Percentiles rank a stretch among this genome's conserved stretches.
These are phyloP conservation scores for Camellia oleifera DNA, from an alignment of 179 eudicot genomes.

Conservation along the genomic window DNA sequence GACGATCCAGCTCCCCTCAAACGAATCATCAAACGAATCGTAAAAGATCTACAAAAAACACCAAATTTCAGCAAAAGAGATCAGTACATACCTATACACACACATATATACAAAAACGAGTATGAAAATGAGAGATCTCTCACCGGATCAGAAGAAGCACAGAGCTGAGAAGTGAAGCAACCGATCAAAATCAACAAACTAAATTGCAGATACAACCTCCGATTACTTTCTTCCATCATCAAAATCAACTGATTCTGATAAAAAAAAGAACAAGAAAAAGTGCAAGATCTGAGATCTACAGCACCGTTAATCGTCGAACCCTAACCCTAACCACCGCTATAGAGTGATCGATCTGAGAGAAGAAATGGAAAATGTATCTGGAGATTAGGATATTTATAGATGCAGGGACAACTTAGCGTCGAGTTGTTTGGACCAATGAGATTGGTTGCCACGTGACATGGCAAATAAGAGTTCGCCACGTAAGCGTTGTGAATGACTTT, in stretches of 20 bases:
- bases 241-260: neutral
- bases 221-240: constrained; percentile 42
- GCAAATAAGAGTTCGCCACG: constrained; percentile 34
- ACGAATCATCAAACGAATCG: constrained; percentile 77
- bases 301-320: neutral
- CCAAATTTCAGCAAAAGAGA: neutral
- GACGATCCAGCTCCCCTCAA: constrained; percentile 77
- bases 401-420: neutral
- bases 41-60: constrained; percentile 47
- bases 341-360: neutral
- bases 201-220: constrained; percentile 31
- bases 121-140: neutral
- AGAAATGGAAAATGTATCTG: neutral
- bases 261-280: neutral
- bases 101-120: constrained; percentile 13
- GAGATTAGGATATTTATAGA: constrained; percentile 10
- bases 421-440: constrained; percentile 44
- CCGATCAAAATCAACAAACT: constrained; percentile 33
- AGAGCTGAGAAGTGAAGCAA: constrained; percentile 42
- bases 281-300: constrained; percentile 5
- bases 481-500: neutral
- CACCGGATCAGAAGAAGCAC: constrained; percentile 54
- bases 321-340: neutral
- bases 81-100: neutral
- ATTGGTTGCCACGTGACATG: constrained; percentile 25